Base-by-base conservation (phyloP, 2,329 filamentous ascomycete genomes). In the Sporothrix brunneoviolacea region DNA sequence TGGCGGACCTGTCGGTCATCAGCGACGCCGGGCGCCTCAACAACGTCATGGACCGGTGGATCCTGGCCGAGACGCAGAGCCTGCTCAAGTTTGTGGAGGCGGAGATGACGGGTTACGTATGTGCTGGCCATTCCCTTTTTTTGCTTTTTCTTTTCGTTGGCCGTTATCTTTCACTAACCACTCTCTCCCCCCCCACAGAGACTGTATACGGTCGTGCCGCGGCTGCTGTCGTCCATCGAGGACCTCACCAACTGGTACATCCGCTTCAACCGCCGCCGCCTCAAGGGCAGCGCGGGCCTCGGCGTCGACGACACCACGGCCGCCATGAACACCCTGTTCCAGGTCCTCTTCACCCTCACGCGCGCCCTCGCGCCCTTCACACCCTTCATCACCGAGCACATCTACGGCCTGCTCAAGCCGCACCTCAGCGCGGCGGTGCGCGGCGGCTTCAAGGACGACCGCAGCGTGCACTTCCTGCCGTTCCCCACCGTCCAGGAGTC, bases 41-140 rank as follows among this genome's bases (percentile, higher is more conserved):
- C 50, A 97, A 96, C 60, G 89, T 96, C 52, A 95, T 97, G 86
- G 91, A 97, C 65, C 81, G 84, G 54, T 97, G 91, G 91, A 93
- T 97, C 59, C 71, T 97, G 62, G 91, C 91, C 54, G 89, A 86
- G 59, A 94, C 88, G 61, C 91, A 97, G 67, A 94, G 88, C 61
- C 74, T 97, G 58, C 76, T 97, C 52, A 83, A 90, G 61, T 96
- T 93, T 64, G 88, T 96, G 48, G 91, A 97, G 64, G 75, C 87
- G 60, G 91, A 97, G 70, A 97, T 97, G 91, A 76, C 21, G 18
- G 56, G 52, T 21, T 58, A 58, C 43, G 51, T 55, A 40, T 39
- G 48, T 43, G 19, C 1, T 4, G 13, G 10, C 16, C 37, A 24
- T 36, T 40, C 13, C 22, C 18, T n/a, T n/a, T n/a, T n/a, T n/a